A percentile compares a stretch with the other conserved stretches of the same genome.
These are phyloP conservation scores for Cadophora sp. DNA, from an alignment of 2,329 filamentous ascomycete genomes.

Conservation along the genomic window DNA sequence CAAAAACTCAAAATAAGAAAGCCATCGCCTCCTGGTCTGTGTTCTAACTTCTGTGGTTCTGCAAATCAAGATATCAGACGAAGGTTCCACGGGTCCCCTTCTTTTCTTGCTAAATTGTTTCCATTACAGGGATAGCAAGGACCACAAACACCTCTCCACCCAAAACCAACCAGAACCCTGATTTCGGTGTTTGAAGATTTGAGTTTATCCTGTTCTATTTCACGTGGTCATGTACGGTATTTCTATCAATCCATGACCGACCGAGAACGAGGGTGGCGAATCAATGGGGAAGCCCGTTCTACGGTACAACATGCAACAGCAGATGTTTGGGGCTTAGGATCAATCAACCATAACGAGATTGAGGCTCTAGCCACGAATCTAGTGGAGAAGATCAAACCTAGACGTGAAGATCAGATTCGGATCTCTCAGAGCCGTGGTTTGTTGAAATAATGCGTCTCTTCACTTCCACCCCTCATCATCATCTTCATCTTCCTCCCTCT, in stretches of 20 bases:
- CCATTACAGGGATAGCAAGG: slow-evolving; percentile 10
- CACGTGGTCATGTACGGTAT: slow-evolving; percentile 8
- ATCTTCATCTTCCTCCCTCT: not conserved
- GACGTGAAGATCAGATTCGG: slow-evolving; percentile 21
- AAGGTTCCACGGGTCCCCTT: not conserved
- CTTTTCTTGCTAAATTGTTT: slow-evolving; percentile 1
- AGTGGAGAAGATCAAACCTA: not conserved
- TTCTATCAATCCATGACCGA: no score
- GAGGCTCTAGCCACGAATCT: slow-evolving; percentile 13
- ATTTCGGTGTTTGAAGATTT: slow-evolving; percentile 14
- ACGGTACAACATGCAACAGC: slow-evolving; percentile 15
- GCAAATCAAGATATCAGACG: not conserved
- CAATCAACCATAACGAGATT: slow-evolving; percentile 1
- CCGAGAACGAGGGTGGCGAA: not conserved
- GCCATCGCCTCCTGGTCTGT: not conserved
- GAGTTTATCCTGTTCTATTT: not conserved
- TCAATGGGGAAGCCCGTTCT: not conserved
- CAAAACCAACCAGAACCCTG: no score
- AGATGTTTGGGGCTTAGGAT: slow-evolving; percentile 20
- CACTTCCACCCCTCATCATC: not conserved
- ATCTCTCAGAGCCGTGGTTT: slow-evolving; percentile 13
- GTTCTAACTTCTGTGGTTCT: not conserved
- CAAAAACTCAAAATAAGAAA: not conserved
- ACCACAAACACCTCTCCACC: not conserved
- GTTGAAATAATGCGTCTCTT: slow-evolving; percentile 19